Percentiles rank a stretch among this genome's conserved stretches.
Evolutionary conservation across 768 basidiomycete genomes (phyloP).

Genomic region (Pleurotus tuoliensis): DNA sequence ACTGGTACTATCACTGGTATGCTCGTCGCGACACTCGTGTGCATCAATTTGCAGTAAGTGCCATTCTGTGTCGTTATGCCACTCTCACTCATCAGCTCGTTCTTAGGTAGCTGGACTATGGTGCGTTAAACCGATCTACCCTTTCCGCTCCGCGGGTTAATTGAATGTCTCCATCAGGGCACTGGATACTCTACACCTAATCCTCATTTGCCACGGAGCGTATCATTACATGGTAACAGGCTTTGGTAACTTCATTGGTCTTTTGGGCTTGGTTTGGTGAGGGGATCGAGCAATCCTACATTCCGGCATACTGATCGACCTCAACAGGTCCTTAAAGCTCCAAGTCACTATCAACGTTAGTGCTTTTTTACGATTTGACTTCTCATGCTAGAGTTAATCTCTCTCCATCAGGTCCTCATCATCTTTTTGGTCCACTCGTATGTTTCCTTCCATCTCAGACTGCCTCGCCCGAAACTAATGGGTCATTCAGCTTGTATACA

Average conservation of each 20-base stretch:
- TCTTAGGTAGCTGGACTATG: slow-evolving; percentile 30
- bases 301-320: neutral
- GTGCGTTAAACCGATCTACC: slow-evolving; percentile 17
- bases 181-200: slow-evolving; percentile 32
- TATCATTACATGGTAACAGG: slow-evolving; percentile 33
- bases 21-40: slow-evolving; percentile 26
- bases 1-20: slow-evolving; percentile 37
- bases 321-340: slow-evolving; percentile 23
- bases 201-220: slow-evolving; percentile 28
- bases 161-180: slow-evolving; percentile 17
- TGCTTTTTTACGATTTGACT: neutral
- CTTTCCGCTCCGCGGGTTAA: neutral
- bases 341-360: slow-evolving; percentile 40
- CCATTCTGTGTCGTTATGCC: neutral
- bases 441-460: slow-evolving; percentile 11
- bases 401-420: slow-evolving; percentile 30
- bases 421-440: slow-evolving; percentile 42
- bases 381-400: neutral
- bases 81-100: neutral
- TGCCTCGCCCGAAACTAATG: neutral
- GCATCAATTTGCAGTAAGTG: slow-evolving; percentile 33
- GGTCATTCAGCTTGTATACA: slow-evolving; percentile 31
- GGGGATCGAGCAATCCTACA: slow-evolving; percentile 7
- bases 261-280: slow-evolving; percentile 28
- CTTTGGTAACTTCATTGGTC: slow-evolving; percentile 26